These are phyloP conservation scores for Fusarium scirpi DNA, from an alignment of 2,329 filamentous ascomycete species.

Conservation along the genomic window DNA sequence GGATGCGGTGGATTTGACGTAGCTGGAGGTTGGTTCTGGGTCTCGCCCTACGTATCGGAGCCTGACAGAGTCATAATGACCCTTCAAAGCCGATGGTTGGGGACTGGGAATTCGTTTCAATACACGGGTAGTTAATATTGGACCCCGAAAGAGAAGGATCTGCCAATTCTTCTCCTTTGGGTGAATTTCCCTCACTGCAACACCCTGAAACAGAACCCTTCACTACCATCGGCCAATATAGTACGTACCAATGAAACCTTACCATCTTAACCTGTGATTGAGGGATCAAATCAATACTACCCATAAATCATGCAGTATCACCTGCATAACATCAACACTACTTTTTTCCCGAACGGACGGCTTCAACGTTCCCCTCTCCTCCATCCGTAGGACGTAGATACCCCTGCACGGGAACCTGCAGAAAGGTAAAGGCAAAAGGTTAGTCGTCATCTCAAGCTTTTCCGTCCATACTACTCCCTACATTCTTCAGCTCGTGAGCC, in stretches of 20 bases:
- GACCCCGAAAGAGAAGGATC: slow-evolving; percentile 12
- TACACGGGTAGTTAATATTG: not conserved
- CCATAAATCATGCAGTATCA: slow-evolving; percentile 36
- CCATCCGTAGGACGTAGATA: not conserved
- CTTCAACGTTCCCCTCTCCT: slow-evolving; percentile 21
- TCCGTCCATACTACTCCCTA: not conserved
- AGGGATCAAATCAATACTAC: slow-evolving; percentile 16
- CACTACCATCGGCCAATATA: not conserved
- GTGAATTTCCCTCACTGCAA: slow-evolving; percentile 9
- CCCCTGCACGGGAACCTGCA: slow-evolving; percentile 36
- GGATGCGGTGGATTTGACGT: slow-evolving; percentile 15
- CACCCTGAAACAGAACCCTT: slow-evolving; percentile 4
- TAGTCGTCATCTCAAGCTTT: slow-evolving; percentile 24
- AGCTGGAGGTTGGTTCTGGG: slow-evolving; percentile 25
- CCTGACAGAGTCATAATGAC: slow-evolving; percentile 1
- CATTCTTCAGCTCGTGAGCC: slow-evolving; percentile 30
- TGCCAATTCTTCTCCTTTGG: not conserved
- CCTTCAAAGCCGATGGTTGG: slow-evolving; percentile 16
- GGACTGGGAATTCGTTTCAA: slow-evolving; percentile 4
- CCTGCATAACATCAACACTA: slow-evolving; percentile 28
- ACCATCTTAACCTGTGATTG: not conserved
- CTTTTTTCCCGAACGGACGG: slow-evolving; percentile 19
- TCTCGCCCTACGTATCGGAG: slow-evolving; percentile 4
- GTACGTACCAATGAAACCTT: slow-evolving; percentile 1
- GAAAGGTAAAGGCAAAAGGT: slow-evolving; percentile 22